These are phyloP conservation scores for Aspergillus ibericus DNA, from an alignment of 2,329 filamentous ascomycete species.

Conservation along the genomic window DNA sequence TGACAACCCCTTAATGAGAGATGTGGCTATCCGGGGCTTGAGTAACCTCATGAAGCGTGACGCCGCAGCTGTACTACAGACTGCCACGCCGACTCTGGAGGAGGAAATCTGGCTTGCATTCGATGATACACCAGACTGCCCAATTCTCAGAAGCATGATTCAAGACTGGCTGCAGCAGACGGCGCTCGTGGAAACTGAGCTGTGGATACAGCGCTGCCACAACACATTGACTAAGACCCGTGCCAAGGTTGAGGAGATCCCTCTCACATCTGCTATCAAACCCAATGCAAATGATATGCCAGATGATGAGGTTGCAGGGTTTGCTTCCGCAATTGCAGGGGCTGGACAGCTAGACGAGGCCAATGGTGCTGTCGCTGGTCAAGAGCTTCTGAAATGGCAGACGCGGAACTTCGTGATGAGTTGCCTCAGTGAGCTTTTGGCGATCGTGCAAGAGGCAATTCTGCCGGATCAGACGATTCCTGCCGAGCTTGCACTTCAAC, in stretches of 20 bases:
- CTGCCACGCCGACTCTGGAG: constrained; percentile 76
- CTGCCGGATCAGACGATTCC: constrained; percentile 74
- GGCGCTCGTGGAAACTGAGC: constrained; percentile 71
- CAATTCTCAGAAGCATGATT: constrained; percentile 81
- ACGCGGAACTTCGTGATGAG: constrained; percentile 91
- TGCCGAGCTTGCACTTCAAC: constrained; percentile 76
- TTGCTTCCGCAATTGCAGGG: constrained; percentile 71
- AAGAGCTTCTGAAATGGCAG: constrained; percentile 92
- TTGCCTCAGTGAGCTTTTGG: constrained; percentile 79
- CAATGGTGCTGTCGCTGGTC: constrained; percentile 58
- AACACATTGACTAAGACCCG: constrained; percentile 85
- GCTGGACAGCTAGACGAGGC: constrained; percentile 58
- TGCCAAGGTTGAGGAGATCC: constrained; percentile 58
- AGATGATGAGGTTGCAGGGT: constrained; percentile 95
- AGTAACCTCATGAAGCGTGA: constrained; percentile 95
- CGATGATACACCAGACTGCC: constrained; percentile 72
- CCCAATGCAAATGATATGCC: constrained; percentile 71
- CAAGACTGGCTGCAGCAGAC: constrained; percentile 93
- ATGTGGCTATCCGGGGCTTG: constrained; percentile 81
- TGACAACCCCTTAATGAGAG: constrained; percentile 66
- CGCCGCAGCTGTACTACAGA: constrained; percentile 75
- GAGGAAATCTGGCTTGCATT: constrained; percentile 90
- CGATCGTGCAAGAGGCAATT: constrained; percentile 74
- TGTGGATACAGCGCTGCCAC: constrained; percentile 90
- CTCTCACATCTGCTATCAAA: constrained; percentile 38